A percentile compares a stretch with the other conserved stretches of the same genome.
Conservation (phyloP, 2,329 filamentous ascomycete species). For the Seiridium cupressi region DNA sequence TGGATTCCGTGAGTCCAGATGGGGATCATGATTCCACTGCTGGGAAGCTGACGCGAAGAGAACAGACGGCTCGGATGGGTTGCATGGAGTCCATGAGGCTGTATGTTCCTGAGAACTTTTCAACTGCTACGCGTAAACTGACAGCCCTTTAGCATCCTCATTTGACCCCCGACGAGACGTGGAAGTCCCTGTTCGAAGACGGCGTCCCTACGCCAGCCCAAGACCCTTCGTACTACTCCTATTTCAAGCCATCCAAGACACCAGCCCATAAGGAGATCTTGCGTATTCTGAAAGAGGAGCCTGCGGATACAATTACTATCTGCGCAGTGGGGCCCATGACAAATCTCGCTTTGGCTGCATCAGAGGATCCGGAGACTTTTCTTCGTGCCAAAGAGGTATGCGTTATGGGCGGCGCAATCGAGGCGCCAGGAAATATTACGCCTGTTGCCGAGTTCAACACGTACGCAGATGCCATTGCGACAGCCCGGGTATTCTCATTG, state of each 20-base stretch:
- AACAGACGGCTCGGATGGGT: constrained; percentile 70
- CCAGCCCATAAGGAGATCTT: constrained; percentile 85
- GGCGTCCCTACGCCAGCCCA: constrained; percentile 27
- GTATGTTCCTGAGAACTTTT: constrained; percentile 28
- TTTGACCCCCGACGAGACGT: constrained; percentile 70
- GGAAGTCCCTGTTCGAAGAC: constrained; percentile 65
- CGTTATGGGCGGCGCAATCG: constrained; percentile 90
- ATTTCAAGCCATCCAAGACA: constrained; percentile 74
- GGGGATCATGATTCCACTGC: not conserved
- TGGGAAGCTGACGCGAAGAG: constrained; percentile 8
- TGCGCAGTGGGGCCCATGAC: constrained; percentile 88
- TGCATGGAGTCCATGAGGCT: constrained; percentile 70
- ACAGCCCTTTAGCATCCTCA: constrained; percentile 59
- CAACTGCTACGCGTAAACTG: not conserved
- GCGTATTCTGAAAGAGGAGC: constrained; percentile 78
- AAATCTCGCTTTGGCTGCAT: constrained; percentile 87
- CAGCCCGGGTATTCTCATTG: constrained; percentile 74
- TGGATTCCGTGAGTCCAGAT: constrained; percentile 72
- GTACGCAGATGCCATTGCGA: constrained; percentile 80
- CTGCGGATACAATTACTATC: constrained; percentile 82
- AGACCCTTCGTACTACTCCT: constrained; percentile 45
- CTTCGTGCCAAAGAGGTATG: constrained; percentile 86
- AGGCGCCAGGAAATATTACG: constrained; percentile 76
- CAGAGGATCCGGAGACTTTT: constrained; percentile 86
- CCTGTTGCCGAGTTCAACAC: constrained; percentile 94